Evolutionary conservation across 169 alveolate species (phyloP).

Genomic region (Cystoisospora suis): DNA sequence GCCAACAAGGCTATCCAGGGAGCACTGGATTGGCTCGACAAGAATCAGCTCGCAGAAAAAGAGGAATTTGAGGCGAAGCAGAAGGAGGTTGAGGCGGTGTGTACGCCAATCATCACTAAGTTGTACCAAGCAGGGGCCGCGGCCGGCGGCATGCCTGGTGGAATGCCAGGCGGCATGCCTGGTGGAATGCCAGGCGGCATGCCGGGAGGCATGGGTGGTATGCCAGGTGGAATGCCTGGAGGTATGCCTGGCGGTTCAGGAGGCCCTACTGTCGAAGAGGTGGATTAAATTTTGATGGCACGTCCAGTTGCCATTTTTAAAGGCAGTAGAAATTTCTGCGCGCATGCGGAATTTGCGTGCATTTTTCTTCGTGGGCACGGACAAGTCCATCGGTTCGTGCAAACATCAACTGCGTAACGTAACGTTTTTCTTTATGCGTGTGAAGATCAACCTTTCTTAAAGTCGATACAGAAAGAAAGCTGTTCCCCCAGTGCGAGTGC

Average conservation of each 20-base stretch:
- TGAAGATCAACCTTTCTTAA: too few relatives aligned
- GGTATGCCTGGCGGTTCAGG: constrained; percentile 4
- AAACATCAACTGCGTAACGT: too few relatives aligned
- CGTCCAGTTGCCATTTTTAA: too few relatives aligned
- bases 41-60: constrained; percentile 92
- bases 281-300: not conserved
- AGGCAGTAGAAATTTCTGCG: too few relatives aligned
- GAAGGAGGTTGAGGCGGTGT: constrained; percentile 94
- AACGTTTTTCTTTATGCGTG: too few relatives aligned
- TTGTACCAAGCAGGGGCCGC: constrained; percentile 93
- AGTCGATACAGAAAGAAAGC: too few relatives aligned
- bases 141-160: constrained; percentile 93
- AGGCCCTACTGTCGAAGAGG: constrained; percentile 38
- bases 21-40: constrained; percentile 93
- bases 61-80: constrained; percentile 93
- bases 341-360: too few relatives aligned
- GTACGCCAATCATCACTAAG: constrained; percentile 94
- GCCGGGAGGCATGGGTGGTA: constrained; percentile 34
- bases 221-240: constrained; percentile 18
- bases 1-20: constrained; percentile 88
- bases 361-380: too few relatives aligned
- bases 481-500: too few relatives aligned
- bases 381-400: too few relatives aligned
- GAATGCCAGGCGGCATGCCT: constrained; percentile 91
- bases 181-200: constrained; percentile 93